Conservation (phyloP, 2,329 filamentous ascomycete genomes). For the Cladosporium sp. region DNA sequence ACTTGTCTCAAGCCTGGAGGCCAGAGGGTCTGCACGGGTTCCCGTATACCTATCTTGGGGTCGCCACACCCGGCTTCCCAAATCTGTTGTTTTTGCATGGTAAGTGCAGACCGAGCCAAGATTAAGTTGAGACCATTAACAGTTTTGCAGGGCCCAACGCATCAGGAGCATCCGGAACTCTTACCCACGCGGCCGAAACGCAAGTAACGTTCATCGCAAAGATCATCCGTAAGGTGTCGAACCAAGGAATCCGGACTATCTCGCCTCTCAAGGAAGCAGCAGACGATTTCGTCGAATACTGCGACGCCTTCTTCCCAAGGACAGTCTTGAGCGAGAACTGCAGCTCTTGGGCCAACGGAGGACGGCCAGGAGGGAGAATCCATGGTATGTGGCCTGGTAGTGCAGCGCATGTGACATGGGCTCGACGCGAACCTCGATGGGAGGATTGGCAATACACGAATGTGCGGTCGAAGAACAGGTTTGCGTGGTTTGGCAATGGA, state of each 20-base stretch:
- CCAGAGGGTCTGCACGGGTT: slow-evolving; percentile 33
- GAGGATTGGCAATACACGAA: slow-evolving; percentile 56
- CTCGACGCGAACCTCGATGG: slow-evolving; percentile 54
- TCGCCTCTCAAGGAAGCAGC: slow-evolving; percentile 53
- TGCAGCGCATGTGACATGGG: slow-evolving; percentile 55
- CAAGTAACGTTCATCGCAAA: slow-evolving; percentile 62
- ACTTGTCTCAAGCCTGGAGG: slow-evolving; percentile 25
- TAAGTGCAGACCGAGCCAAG: background rate
- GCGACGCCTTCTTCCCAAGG: slow-evolving; percentile 45
- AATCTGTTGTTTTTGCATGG: slow-evolving; percentile 23
- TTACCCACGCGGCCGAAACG: slow-evolving; percentile 57
- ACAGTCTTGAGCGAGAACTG: slow-evolving; percentile 57
- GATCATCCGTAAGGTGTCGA: slow-evolving; percentile 60
- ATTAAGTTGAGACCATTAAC: background rate
- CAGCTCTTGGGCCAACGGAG: slow-evolving; percentile 67
- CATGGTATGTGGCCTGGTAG: slow-evolving; percentile 68
- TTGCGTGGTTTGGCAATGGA: slow-evolving; percentile 64
- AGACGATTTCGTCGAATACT: slow-evolving; percentile 32
- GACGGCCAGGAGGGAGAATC: slow-evolving; percentile 52
- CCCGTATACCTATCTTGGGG: slow-evolving; percentile 25
- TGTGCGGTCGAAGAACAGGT: slow-evolving; percentile 44
- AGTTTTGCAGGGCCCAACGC: slow-evolving; percentile 43
- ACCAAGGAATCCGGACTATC: slow-evolving; percentile 62
- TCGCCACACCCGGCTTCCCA: slow-evolving; percentile 21
- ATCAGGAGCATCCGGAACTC: slow-evolving; percentile 58